A percentile compares a stretch with the other conserved stretches of the same genome.
phyloP scores from a whole-genome alignment of 1,284 basidiomycete species.

The Marasmius sp. region DNA sequence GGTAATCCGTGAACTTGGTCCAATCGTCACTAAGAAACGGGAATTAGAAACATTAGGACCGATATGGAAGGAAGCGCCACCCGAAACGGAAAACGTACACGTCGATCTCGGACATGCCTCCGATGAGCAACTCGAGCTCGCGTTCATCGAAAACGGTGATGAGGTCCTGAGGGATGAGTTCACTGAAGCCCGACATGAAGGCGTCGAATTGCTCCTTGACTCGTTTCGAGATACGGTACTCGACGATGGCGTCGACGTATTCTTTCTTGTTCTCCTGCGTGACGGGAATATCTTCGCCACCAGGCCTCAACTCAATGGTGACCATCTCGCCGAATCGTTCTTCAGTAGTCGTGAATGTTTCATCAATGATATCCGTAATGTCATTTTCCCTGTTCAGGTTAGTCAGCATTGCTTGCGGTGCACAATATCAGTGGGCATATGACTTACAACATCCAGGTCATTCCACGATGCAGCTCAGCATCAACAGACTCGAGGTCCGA shows the following conservation, averaged over 20 bases:
- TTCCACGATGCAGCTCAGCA: slow-evolving; percentile 82
- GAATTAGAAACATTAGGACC: background rate
- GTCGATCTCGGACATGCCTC: slow-evolving; percentile 96
- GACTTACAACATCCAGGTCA: slow-evolving; percentile 90
- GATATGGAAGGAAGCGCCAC: background rate
- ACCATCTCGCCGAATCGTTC: slow-evolving; percentile 95
- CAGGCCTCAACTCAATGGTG: slow-evolving; percentile 84
- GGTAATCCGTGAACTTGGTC: slow-evolving; percentile 78
- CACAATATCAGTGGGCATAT: background rate
- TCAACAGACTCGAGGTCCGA: slow-evolving; percentile 88
- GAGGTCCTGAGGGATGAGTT: slow-evolving; percentile 90
- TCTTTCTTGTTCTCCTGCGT: slow-evolving; percentile 96
- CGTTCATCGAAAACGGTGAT: slow-evolving; percentile 96
- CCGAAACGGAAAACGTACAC: slow-evolving; percentile 50
- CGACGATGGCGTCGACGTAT: slow-evolving; percentile 87
- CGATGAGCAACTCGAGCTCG: slow-evolving; percentile 89
- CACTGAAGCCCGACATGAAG: slow-evolving; percentile 94
- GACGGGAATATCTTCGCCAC: slow-evolving; percentile 78
- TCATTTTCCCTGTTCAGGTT: slow-evolving; percentile 69
- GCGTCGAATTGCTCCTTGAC: slow-evolving; percentile 96
- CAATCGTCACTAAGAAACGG: slow-evolving; percentile 58
- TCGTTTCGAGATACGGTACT: slow-evolving; percentile 88
- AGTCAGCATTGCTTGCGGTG: background rate
- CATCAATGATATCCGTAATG: slow-evolving; percentile 88
- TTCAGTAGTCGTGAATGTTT: slow-evolving; percentile 88